A percentile compares a stretch with the other conserved stretches of the same genome.
phyloP scores from a whole-genome alignment of 495 filamentous ascomycete species.

The Neurospora hispaniola region DNA sequence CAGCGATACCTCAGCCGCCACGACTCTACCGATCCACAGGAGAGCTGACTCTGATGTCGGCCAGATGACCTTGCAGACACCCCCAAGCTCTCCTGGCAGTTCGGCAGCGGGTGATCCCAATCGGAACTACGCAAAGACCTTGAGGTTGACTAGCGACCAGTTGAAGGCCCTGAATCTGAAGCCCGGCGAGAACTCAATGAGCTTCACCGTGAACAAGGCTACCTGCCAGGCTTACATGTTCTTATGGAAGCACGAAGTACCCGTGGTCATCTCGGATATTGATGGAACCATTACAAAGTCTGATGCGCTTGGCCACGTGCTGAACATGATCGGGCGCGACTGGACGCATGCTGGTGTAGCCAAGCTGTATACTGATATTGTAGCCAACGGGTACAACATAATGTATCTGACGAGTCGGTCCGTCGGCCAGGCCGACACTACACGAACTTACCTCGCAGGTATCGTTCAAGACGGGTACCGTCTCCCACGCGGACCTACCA shows the following conservation, averaged over 20 bases:
- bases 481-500: conserved; percentile 82
- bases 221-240: conserved; percentile 90
- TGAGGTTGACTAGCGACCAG: conserved; percentile 93
- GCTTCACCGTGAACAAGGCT: conserved; percentile 90
- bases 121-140: conserved; percentile 89
- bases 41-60: conserved; percentile 61
- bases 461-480: conserved; percentile 80
- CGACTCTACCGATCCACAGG: conserved; percentile 27
- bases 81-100: conserved; percentile 63
- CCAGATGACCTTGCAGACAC: conserved; percentile 56
- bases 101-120: conserved; percentile 52
- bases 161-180: conserved; percentile 78
- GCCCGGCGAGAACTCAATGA: conserved; percentile 78
- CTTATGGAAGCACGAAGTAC: conserved; percentile 77
- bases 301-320: conserved; percentile 90
- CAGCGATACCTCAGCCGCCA: conserved; percentile 29
- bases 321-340: conserved; percentile 96
- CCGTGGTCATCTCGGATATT: conserved; percentile 96
- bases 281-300: conserved; percentile 99
- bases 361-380: conserved; percentile 94
- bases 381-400: conserved; percentile 94
- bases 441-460: conserved; percentile 80
- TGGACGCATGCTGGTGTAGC: conserved; percentile 97
- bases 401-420: conserved; percentile 94
- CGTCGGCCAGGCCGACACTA: conserved; percentile 88